Conservation (phyloP, 495 filamentous ascomycete genomes). For the Lophium mytilinum region DNA sequence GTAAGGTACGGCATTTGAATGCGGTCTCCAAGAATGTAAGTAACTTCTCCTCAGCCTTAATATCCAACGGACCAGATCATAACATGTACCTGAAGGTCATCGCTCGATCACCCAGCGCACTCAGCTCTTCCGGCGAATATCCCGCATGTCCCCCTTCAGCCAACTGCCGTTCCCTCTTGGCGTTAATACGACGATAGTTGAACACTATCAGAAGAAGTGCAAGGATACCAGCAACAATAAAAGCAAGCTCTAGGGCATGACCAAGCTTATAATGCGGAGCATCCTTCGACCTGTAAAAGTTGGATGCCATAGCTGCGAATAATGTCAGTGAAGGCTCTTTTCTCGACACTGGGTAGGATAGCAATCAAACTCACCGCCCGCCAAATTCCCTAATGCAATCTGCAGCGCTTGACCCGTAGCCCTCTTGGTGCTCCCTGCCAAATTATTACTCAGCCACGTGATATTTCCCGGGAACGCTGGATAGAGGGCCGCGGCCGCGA, state of each 20-base stretch:
- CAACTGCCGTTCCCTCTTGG: conserved; percentile 34
- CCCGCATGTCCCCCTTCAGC: conserved; percentile 38
- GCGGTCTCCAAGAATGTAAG: no score
- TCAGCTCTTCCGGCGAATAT: conserved; percentile 47
- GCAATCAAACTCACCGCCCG: conserved; percentile 38
- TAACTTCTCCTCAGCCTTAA: no score
- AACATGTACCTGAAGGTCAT: conserved; percentile 57
- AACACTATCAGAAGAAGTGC: conserved; percentile 48
- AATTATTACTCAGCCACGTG: conserved; percentile 60
- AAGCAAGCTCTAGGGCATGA: conserved; percentile 60
- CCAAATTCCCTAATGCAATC: conserved; percentile 66
- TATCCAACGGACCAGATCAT: conserved; percentile 3
- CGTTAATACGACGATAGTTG: conserved; percentile 55
- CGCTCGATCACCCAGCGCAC: conserved; percentile 54
- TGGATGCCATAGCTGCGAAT: conserved; percentile 56
- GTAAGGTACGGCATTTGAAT: no score
- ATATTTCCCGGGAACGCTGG: conserved; percentile 58
- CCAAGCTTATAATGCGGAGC: conserved; percentile 58
- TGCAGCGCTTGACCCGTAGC: conserved; percentile 67
- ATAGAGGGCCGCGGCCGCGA: conserved; percentile 58
- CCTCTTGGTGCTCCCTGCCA: conserved; percentile 63
- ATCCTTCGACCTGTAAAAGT: conserved; percentile 65
- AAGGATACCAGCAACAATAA: conserved; percentile 53
- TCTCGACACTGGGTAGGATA: not conserved
- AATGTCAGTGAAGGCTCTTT: not conserved